Percentiles rank a stretch among this genome's conserved stretches.
phyloP scores from a whole-genome alignment of 2,329 filamentous ascomycete species.

The Colletotrichum viniferum region DNA sequence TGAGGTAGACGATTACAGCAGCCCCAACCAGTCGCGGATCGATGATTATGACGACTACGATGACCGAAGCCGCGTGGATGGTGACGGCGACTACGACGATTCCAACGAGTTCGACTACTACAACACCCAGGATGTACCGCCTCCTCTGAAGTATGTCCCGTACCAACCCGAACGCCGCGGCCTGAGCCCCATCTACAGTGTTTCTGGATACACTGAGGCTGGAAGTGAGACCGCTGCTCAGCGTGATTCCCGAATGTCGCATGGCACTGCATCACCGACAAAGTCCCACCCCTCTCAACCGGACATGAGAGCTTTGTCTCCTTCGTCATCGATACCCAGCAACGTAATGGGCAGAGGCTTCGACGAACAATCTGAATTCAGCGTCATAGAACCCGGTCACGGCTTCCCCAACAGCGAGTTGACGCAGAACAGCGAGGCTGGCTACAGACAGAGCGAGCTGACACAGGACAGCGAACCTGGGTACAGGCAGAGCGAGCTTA shows the following conservation, averaged over 20 bases:
- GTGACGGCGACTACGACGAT: slow-evolving; percentile 42
- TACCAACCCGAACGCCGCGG: slow-evolving; percentile 73
- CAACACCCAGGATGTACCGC: slow-evolving; percentile 66
- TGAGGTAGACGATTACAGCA: slow-evolving; percentile 39
- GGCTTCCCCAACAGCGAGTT: slow-evolving; percentile 60
- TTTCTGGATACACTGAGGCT: slow-evolving; percentile 82
- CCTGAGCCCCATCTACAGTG: slow-evolving; percentile 89
- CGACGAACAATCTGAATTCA: slow-evolving; percentile 59
- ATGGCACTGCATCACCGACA: slow-evolving; percentile 57
- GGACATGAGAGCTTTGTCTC: slow-evolving; percentile 48
- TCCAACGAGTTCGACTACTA: slow-evolving; percentile 53
- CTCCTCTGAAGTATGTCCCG: slow-evolving; percentile 68
- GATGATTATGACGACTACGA: slow-evolving; percentile 40
- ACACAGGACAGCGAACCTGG: slow-evolving; percentile 51
- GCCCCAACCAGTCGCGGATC: slow-evolving; percentile 40
- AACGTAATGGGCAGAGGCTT: slow-evolving; percentile 54
- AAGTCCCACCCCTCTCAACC: slow-evolving; percentile 52
- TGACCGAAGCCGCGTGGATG: not conserved
- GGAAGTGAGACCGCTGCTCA: slow-evolving; percentile 62
- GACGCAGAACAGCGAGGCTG: slow-evolving; percentile 60
- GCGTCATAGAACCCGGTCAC: slow-evolving; percentile 51
- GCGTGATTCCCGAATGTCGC: slow-evolving; percentile 61
- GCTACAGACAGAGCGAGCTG: slow-evolving; percentile 27
- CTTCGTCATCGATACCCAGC: slow-evolving; percentile 59
- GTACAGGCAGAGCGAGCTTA: slow-evolving; percentile 48